phyloP scores from a whole-genome alignment of 1,139 yeast species.

The Debaryomyces sp. region DNA sequence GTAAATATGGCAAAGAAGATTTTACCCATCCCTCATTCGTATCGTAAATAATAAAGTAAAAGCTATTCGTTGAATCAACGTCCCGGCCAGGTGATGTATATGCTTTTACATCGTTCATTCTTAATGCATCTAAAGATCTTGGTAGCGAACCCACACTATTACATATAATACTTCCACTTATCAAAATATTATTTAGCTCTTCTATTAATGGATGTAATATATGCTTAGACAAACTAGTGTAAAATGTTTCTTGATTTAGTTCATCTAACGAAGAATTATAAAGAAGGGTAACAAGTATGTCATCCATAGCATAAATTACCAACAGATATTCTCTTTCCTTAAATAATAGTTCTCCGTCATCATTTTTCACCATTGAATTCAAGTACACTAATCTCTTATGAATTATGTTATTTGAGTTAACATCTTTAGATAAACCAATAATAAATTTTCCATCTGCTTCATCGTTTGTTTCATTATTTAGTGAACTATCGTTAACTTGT shows the following conservation, averaged over 20 bases:
- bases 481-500: background rate
- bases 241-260: slow-evolving; percentile 28
- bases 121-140: slow-evolving; percentile 24
- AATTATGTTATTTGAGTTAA: slow-evolving; percentile 15
- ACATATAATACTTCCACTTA: slow-evolving; percentile 23
- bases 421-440: slow-evolving; percentile 26
- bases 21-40: slow-evolving; percentile 27
- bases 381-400: slow-evolving; percentile 33
- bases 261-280: slow-evolving; percentile 30
- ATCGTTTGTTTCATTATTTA: slow-evolving; percentile 4
- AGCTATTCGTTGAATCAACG: slow-evolving; percentile 34
- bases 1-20: slow-evolving; percentile 45
- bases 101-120: background rate
- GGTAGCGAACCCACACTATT: slow-evolving; percentile 37
- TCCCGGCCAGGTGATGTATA: background rate
- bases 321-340: slow-evolving; percentile 34
- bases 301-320: slow-evolving; percentile 30
- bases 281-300: slow-evolving; percentile 28
- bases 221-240: slow-evolving; percentile 19
- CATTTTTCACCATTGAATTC: slow-evolving; percentile 15
- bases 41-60: slow-evolving; percentile 42
- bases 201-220: slow-evolving; percentile 27
- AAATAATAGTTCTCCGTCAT: slow-evolving; percentile 1
- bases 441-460: slow-evolving; percentile 25
- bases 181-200: slow-evolving; percentile 21